phyloP scores from a whole-genome alignment of 768 basidiomycete species.

The Mycena leptocephala region DNA sequence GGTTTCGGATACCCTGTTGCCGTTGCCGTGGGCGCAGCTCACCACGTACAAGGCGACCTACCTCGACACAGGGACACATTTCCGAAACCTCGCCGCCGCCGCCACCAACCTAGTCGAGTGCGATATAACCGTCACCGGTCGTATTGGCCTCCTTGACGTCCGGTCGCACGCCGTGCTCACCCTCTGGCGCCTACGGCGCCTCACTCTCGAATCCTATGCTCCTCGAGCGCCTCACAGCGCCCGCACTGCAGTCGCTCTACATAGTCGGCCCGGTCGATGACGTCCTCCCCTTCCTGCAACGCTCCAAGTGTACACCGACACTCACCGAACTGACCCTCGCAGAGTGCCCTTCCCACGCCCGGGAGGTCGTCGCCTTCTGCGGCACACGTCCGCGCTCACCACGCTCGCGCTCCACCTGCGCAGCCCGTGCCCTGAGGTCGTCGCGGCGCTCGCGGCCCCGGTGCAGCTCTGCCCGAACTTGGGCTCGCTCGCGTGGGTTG shows the following conservation, averaged over 20 bases:
- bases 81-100: background rate
- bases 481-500: background rate
- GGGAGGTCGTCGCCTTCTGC: background rate
- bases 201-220: background rate
- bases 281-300: background rate
- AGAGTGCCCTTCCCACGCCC: background rate
- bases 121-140: background rate
- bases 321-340: background rate
- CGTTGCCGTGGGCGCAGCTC: constrained; percentile 5
- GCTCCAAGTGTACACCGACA: background rate
- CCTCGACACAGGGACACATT: background rate
- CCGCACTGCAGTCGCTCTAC: background rate
- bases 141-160: too few species aligned
- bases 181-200: background rate
- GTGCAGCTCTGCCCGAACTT: background rate
- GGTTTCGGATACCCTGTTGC: background rate
- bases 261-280: background rate
- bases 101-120: constrained; percentile 3
- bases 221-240: background rate
- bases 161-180: background rate
- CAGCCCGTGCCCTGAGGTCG: background rate
- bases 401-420: background rate
- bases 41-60: constrained; percentile 11
- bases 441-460: background rate
- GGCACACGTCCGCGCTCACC: background rate